Conservation (phyloP, 805 yeast genomes). For the Candida pseudoglaebosa region DNA sequence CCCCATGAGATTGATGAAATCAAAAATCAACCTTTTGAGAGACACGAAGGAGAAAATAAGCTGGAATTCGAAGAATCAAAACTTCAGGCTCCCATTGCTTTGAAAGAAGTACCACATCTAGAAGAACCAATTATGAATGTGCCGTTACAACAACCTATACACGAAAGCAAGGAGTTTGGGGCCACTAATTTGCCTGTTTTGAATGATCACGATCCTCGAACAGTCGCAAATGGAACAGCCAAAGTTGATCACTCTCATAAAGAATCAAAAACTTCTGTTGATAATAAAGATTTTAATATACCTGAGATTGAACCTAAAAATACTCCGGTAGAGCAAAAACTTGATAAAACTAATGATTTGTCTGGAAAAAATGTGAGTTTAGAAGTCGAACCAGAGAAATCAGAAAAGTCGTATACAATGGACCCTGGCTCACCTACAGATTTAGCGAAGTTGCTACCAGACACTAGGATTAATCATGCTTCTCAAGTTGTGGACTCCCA, state of each 20-base stretch:
- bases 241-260: background rate
- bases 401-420: too few species aligned
- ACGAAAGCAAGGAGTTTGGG: background rate
- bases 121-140: background rate
- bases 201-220: background rate
- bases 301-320: background rate
- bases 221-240: background rate
- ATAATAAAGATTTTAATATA: background rate
- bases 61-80: background rate
- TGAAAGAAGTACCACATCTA: background rate
- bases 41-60: background rate
- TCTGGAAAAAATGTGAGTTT: background rate
- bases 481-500: background rate
- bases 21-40: background rate
- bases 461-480: background rate
- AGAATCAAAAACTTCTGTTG: too few species aligned
- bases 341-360: background rate
- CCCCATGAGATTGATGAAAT: too few species aligned
- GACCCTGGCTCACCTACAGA: background rate
- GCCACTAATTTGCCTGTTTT: background rate
- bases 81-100: background rate
- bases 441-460: background rate
- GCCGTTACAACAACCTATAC: background rate
- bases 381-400: background rate
- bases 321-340: background rate